Percentiles rank a stretch among this genome's conserved stretches.
These are phyloP conservation scores for Colletotrichum sidae DNA, from an alignment of 2,329 filamentous ascomycete genomes.

Conservation along the genomic window DNA sequence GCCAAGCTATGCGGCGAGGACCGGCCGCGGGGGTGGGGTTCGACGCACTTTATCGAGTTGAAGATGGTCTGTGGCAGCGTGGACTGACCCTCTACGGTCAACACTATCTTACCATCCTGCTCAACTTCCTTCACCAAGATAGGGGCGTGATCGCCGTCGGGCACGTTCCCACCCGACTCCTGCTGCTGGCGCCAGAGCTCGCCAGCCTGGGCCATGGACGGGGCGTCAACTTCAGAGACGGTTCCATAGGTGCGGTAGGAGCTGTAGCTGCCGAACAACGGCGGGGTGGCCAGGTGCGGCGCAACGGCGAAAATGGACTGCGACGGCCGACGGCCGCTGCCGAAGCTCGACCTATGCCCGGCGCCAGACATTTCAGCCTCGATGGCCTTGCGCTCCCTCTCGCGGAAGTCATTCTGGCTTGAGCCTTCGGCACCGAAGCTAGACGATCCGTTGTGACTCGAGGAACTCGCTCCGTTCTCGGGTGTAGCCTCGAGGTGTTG, in stretches of 20 bases:
- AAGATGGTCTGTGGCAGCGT: conserved; percentile 95
- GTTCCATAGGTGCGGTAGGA: conserved; percentile 68
- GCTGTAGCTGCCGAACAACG: conserved; percentile 78
- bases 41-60: conserved; percentile 83
- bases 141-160: conserved; percentile 74
- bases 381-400: conserved; percentile 61
- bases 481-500: conserved; percentile 60
- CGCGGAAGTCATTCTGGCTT: conserved; percentile 47
- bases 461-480: conserved; percentile 23
- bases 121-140: conserved; percentile 91
- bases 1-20: background rate
- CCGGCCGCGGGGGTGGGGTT: background rate
- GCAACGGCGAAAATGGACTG: conserved; percentile 68
- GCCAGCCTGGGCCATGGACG: conserved; percentile 63
- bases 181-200: conserved; percentile 67
- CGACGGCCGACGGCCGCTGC: conserved; percentile 44
- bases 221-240: conserved; percentile 54
- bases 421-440: conserved; percentile 28
- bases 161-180: conserved; percentile 57
- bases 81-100: conserved; percentile 91
- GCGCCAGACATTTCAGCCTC: conserved; percentile 55
- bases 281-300: conserved; percentile 73
- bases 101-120: conserved; percentile 86
- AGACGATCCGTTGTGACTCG: conserved; percentile 29
- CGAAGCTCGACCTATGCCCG: conserved; percentile 45